Evolutionary conservation across 345 rosid species (phyloP).

Genomic region (Xanthoceras sorbifolium): DNA sequence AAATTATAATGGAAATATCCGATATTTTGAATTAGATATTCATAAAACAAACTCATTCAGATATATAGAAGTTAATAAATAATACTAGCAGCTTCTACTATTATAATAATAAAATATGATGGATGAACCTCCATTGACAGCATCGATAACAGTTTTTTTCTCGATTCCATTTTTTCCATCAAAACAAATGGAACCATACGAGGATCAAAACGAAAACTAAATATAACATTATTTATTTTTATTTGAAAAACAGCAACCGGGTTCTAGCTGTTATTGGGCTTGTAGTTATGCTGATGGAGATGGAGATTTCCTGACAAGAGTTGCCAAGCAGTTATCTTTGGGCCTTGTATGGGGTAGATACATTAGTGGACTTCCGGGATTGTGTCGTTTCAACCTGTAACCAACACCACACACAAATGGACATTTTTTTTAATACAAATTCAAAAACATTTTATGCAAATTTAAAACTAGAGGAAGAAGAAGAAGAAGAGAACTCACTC

Average conservation of each 20-base stretch:
- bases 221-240: neutral
- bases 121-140: too few relatives aligned
- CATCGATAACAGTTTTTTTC: too few relatives aligned
- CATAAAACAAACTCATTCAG: too few relatives aligned
- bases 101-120: too few relatives aligned
- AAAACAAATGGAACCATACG: too few relatives aligned
- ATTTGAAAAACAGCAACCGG: too few relatives aligned
- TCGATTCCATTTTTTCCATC: too few relatives aligned
- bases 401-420: neutral
- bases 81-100: too few relatives aligned
- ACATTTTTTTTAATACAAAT: neutral
- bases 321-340: conserved; percentile 60
- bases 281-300: neutral
- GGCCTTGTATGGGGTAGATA: conserved; percentile 68
- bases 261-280: neutral
- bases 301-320: conserved; percentile 24
- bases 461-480: neutral
- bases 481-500: conserved; percentile 35
- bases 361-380: conserved; percentile 36
- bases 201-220: too few relatives aligned
- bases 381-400: conserved; percentile 42
- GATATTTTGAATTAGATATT: too few relatives aligned
- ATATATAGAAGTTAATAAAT: too few relatives aligned
- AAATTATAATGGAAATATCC: too few relatives aligned
- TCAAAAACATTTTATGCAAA: neutral